phyloP scores from a whole-genome alignment of 2,329 filamentous ascomycete genomes.

The Clarireedia hainanense region DNA sequence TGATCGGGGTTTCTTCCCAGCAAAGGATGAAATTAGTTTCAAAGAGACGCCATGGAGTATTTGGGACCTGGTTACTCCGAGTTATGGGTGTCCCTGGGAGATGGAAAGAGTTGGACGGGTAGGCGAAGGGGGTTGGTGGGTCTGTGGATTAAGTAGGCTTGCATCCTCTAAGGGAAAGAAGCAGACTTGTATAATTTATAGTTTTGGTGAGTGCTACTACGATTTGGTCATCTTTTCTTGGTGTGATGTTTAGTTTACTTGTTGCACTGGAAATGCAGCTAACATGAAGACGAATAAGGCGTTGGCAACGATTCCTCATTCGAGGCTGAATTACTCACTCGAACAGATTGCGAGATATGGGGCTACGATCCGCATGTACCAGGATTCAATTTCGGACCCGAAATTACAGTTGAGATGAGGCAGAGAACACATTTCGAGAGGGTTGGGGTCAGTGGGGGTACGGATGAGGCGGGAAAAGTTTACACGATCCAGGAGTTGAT shows the following conservation, averaged over 20 bases:
- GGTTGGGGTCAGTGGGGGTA: slow-evolving; percentile 28
- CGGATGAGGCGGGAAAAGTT: slow-evolving; percentile 19
- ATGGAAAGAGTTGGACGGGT: slow-evolving; percentile 33
- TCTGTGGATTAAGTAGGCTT: slow-evolving; percentile 34
- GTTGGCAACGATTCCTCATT: slow-evolving; percentile 8
- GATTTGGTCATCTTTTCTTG: neutral
- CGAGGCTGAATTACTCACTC: slow-evolving; percentile 32
- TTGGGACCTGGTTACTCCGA: slow-evolving; percentile 35
- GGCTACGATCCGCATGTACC: slow-evolving; percentile 32
- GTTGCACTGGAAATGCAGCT: neutral
- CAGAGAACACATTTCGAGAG: slow-evolving; percentile 29
- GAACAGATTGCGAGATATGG: slow-evolving; percentile 34
- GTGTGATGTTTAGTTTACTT: no score
- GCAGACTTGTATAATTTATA: slow-evolving; percentile 3
- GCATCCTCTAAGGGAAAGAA: slow-evolving; percentile 18
- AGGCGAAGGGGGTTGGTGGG: slow-evolving; percentile 37
- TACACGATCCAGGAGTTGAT: slow-evolving; percentile 33
- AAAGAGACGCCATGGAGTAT: slow-evolving; percentile 29
- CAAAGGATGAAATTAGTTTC: slow-evolving; percentile 16
- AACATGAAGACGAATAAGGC: neutral
- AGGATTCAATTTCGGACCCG: slow-evolving; percentile 25
- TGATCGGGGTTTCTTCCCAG: slow-evolving; percentile 16
- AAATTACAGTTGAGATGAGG: slow-evolving; percentile 20
- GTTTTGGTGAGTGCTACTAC: slow-evolving; percentile 2
- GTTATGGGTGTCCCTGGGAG: slow-evolving; percentile 35